Evolutionary conservation across 345 rosid genomes (phyloP).

Genomic region (Eucalyptus sp.): DNA sequence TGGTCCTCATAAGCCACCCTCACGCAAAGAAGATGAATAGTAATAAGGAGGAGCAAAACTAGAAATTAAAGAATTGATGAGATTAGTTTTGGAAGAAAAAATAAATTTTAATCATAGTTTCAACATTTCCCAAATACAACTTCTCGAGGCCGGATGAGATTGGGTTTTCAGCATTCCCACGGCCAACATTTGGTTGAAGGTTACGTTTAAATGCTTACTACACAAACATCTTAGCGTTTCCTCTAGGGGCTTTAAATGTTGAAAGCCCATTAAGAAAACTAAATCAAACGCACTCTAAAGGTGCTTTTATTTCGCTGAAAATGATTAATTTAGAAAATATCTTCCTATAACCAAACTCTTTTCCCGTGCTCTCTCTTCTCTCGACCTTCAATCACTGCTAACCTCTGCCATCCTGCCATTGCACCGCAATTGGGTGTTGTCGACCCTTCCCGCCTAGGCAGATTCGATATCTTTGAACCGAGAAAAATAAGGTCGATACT

Average conservation of each 20-base stretch:
- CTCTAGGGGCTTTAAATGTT: too few relatives aligned
- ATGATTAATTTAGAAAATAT: background rate
- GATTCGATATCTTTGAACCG: background rate
- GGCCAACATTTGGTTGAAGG: too few relatives aligned
- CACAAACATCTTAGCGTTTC: too few relatives aligned
- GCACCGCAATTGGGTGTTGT: background rate
- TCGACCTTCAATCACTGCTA: background rate
- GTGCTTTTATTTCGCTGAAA: background rate
- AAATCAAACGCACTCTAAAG: background rate
- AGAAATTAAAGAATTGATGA: too few relatives aligned
- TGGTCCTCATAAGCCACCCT: accelerated
- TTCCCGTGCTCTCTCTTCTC: background rate
- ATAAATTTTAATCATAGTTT: too few relatives aligned
- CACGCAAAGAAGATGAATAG: background rate
- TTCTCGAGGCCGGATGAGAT: too few relatives aligned
- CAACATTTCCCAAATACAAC: background rate
- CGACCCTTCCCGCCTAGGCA: background rate
- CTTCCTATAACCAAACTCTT: background rate
- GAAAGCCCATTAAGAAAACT: too few relatives aligned
- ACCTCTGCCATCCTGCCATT: background rate
- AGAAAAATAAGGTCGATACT: background rate
- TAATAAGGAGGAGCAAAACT: background rate
- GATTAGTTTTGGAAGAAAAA: too few relatives aligned
- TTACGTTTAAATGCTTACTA: too few relatives aligned
- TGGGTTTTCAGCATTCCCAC: too few relatives aligned